Percentiles rank a stretch among this genome's conserved stretches.
Evolutionary conservation across 176 grass and related monocot genomes (phyloP).

Genomic region (Cenchrus fungigraminus): DNA sequence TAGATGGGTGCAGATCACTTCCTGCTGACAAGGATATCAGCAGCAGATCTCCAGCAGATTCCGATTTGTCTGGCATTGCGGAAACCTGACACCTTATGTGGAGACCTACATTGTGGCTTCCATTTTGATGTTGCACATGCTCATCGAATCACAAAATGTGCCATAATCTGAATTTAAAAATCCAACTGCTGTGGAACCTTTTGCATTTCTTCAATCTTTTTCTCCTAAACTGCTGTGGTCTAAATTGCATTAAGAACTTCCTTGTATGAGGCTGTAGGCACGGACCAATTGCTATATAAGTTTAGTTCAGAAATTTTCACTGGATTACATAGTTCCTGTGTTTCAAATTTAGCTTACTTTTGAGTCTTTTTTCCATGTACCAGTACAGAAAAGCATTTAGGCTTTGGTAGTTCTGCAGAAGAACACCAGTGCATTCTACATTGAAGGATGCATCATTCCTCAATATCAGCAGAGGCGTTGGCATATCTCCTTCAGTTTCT

Average conservation of each 20-base stretch:
- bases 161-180: constrained; percentile 38
- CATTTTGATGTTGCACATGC: constrained; percentile 49
- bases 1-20: constrained; percentile 38
- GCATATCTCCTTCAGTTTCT: constrained; percentile 32
- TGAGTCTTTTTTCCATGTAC: background rate
- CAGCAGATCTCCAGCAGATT: constrained; percentile 43
- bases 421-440: constrained; percentile 13
- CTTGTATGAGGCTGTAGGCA: background rate
- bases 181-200: constrained; percentile 1
- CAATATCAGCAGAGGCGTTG: background rate
- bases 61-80: constrained; percentile 38
- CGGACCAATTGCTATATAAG: background rate
- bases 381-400: constrained; percentile 1
- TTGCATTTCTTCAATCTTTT: background rate
- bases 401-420: constrained; percentile 27
- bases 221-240: background rate
- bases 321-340: background rate
- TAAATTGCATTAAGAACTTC: background rate
- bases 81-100: constrained; percentile 51
- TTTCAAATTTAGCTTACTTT: constrained; percentile 25
- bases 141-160: constrained; percentile 44
- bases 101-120: constrained; percentile 37
- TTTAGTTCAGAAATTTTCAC: background rate
- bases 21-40: constrained; percentile 40
- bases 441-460: constrained; percentile 21